Conservation (phyloP, 169 alveolate genomes). For the Perkinsus chesapeaki region DNA sequence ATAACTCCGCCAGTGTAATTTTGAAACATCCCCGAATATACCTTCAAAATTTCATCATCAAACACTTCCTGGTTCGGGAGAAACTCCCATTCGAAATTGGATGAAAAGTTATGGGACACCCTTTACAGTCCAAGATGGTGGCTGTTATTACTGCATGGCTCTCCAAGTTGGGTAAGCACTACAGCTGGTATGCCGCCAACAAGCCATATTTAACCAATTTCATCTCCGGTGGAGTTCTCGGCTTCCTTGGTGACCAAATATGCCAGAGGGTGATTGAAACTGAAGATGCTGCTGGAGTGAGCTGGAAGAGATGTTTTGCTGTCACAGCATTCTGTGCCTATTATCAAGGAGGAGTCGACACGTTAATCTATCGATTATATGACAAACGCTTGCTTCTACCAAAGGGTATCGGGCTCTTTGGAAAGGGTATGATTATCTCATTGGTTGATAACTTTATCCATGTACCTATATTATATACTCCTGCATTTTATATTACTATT, state of each 20-base stretch:
- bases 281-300: neutral
- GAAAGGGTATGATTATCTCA: neutral
- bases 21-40: too few species aligned
- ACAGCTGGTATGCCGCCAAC: neutral
- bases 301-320: neutral
- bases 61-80: too few species aligned
- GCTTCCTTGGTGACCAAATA: neutral
- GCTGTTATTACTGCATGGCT: too few species aligned
- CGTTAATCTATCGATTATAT: neutral
- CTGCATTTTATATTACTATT: neutral
- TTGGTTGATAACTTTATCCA: neutral
- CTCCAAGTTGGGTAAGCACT: neutral
- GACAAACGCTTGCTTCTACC: neutral
- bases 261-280: neutral
- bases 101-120: too few species aligned
- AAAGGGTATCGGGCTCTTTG: neutral
- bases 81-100: too few species aligned
- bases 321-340: neutral
- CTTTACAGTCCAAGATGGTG: too few species aligned
- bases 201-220: neutral
- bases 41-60: too few species aligned
- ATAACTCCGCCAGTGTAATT: too few species aligned
- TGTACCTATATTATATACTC: neutral
- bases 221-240: neutral
- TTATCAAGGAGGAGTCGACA: conserved; percentile 13